phyloP scores from a whole-genome alignment of 2,329 filamentous ascomycete genomes.

The Talaromyces verruculosus region DNA sequence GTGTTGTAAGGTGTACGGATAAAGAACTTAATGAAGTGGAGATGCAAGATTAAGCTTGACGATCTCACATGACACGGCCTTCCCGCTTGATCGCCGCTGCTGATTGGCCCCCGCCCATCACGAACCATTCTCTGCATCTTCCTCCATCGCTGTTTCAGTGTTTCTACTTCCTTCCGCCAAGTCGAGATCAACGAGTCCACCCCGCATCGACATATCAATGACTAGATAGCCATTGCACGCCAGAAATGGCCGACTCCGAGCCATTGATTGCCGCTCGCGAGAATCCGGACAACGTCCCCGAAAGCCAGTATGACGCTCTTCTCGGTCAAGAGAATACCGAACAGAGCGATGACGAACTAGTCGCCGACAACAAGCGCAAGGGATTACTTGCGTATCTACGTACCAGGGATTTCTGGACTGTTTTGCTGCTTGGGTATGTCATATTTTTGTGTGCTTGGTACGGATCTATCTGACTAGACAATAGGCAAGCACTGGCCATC shows the following conservation, averaged over 20 bases:
- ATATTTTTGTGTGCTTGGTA: background rate
- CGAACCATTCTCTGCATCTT: background rate
- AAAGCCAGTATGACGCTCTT: conserved; percentile 18
- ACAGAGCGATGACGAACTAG: conserved; percentile 38
- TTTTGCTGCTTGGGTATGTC: conserved; percentile 69
- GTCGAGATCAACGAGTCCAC: background rate
- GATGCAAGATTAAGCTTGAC: conserved; percentile 13
- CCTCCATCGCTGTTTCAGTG: background rate
- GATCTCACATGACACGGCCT: conserved; percentile 12
- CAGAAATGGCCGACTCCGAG: conserved; percentile 17
- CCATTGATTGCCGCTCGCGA: conserved; percentile 12
- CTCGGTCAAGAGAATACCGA: conserved; percentile 27
- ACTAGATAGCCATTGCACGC: background rate
- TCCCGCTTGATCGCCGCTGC: conserved; percentile 1
- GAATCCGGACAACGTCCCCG: background rate
- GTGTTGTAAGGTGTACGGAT: background rate
- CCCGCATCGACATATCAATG: background rate
- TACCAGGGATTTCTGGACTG: conserved; percentile 84
- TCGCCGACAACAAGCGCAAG: conserved; percentile 43
- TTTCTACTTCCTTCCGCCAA: background rate
- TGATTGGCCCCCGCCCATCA: conserved; percentile 19
- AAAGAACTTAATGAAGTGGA: background rate
- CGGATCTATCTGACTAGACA: background rate
- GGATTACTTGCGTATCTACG: conserved; percentile 68
- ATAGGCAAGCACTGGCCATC: conserved; percentile 74